Evolutionary conservation across 2,329 filamentous ascomycete species (phyloP), one percentile per base, ranked within the genome.

Genomic region (Bipolaris oryzae): DNA sequence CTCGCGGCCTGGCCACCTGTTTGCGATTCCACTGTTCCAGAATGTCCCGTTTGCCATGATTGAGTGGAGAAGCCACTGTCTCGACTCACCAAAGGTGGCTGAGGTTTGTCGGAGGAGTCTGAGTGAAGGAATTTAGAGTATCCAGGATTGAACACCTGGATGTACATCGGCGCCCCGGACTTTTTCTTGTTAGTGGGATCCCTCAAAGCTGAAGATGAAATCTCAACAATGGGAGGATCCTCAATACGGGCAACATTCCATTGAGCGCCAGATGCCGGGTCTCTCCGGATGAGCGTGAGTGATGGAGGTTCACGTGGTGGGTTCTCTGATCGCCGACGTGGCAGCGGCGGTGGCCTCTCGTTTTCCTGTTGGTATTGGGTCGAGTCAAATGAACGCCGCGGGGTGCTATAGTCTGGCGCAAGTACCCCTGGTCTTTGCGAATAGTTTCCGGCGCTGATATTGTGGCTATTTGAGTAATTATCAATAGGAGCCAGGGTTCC

Each of bases 91-190:
- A 68, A 48, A 15, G 57, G 37, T 35, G 66, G 57, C 28, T 58
- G 39, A 34, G 66, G 53, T 33, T 57, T 52, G 13, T 53, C 37
- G 56, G 68, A 37, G 58, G 68, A 39, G 9, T 64, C 60, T 3
- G 67, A 62, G 61, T 76, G 65, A 9, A 81, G 71, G 62, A 88
- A 87, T 51, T 84, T 84, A 37, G 76, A 79, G 66, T 89, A 89
- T 15, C 85, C 85, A 1, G 84, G 82, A 21, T 84, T 87, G 7
- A 77, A 80, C 10, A 88, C 81, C 49, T 87, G 84, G 10, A 88
- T 78, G 42, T 77, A 80, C 39, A 81, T 60, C 0, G 80, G 80
- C 7, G 78, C 69, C 18, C 78, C 79, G 16, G 72, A 68, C 59
- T 75, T 79, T 39, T 64, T 68, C 39, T 71, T 73, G 18, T 64